Evolutionary conservation across 106 monocot species (phyloP), one percentile per base, ranked within the genome.

Genomic region (Dendrobium officinale): DNA sequence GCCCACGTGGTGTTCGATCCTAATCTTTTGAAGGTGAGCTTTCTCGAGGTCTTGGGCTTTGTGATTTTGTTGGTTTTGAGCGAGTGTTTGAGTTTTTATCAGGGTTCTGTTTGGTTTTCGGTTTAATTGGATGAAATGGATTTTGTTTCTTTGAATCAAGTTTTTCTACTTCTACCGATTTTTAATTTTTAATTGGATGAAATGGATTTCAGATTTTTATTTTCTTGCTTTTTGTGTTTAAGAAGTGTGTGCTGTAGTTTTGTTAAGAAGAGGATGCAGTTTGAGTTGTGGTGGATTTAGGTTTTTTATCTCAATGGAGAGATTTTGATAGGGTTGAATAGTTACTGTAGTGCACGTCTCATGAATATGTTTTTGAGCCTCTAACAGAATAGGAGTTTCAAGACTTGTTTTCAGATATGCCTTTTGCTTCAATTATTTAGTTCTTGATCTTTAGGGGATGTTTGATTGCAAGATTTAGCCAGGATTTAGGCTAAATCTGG

Each of bases 1-100:
- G 83, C 83, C 6, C 72, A 49, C 42, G 83, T 83, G 55, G 59
- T 78, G n/a, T 78, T 83, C 27, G 83, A 83, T 47, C 83, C 83
- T 2, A 26, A 56, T 73, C 29, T 42, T 2, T 78, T 59, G 6
- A 78, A 79, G 83, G 83, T 83, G 7, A 70, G 77, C 4, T 72
- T 72, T 31, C 27, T 76, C 26, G 20, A 27, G 5, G n/a, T 26
- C 64, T 42, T 75, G 13, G 3, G 10, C 15, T 75, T 9, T 0
- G 44, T 42, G 41, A 9, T 75, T 44, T 42, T 16, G 18, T 72
- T 74, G 6, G 27, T 27, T 43, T 41, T 18, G 17, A 19, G 15
- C 2, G 74, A 9, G 42, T 10, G 19, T 41, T 74, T 16, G 3
- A n/a, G 61, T 37, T 70, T 70, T 29, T 29, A 45, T 67, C 27